These are phyloP conservation scores for Mycena belliarum DNA, from an alignment of 768 basidiomycete genomes.

Conservation along the genomic window DNA sequence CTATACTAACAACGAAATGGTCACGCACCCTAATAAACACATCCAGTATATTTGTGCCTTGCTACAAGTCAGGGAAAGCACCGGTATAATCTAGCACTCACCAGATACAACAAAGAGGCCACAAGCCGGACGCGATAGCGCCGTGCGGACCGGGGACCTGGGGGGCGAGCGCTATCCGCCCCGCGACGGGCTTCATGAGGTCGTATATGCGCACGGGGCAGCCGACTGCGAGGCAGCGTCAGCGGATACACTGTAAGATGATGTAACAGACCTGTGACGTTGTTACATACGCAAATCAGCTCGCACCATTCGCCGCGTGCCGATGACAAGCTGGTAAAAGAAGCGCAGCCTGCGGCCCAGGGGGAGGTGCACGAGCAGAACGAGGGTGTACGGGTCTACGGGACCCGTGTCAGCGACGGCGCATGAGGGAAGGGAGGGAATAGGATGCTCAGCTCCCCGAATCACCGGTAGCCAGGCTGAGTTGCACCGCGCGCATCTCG, in stretches of 20 bases:
- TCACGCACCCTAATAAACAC: too few species aligned
- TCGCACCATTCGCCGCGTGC: constrained; percentile 74
- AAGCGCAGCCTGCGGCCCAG: constrained; percentile 87
- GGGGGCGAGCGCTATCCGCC: constrained; percentile 34
- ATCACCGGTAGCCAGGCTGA: constrained; percentile 81
- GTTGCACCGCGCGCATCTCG: constrained; percentile 87
- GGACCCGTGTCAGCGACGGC: too few species aligned
- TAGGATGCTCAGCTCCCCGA: constrained; percentile 71
- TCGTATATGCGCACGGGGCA: constrained; percentile 71
- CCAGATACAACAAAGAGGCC: too few species aligned
- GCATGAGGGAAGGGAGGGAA: background rate
- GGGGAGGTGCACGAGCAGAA: constrained; percentile 78
- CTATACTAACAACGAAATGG: too few species aligned
- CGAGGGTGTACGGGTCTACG: constrained; percentile 77
- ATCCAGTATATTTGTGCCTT: too few species aligned
- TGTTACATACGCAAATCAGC: constrained; percentile 87
- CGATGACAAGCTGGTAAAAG: constrained; percentile 88
- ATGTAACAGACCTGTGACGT: constrained; percentile 68
- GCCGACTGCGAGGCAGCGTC: constrained; percentile 41
- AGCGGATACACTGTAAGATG: too few species aligned
- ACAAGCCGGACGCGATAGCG: too few species aligned
- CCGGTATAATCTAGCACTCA: too few species aligned
- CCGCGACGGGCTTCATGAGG: constrained; percentile 74
- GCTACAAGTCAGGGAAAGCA: too few species aligned
- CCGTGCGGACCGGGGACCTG: too few species aligned